Evolutionary conservation across 352 stramenopile genomes (phyloP), one percentile per base, ranked within the genome.

Genomic region (Globisporangium echinulatum): DNA sequence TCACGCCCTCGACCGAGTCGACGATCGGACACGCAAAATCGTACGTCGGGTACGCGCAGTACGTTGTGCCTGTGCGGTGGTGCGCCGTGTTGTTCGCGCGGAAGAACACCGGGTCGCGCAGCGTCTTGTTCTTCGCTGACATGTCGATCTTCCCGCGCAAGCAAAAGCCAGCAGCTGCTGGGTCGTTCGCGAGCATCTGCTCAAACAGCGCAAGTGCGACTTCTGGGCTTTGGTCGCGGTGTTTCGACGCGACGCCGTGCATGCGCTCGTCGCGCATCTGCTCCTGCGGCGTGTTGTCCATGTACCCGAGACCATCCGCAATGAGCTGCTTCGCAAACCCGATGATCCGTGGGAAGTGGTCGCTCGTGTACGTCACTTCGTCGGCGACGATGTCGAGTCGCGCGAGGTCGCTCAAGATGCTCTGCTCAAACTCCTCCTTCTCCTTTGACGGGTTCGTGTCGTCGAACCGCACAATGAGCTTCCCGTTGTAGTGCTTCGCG

Each of bases 361-460:
- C 97, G 7, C 92, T 99, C 37, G 97, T 99, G 76, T 99, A 98
- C n/a, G 89, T 98, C 10, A 95, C 79, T 25, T 79, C 60, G 62
- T 92, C 79, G 2, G 79, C 76, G 49, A 88, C 76, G 46, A 92
- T 87, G 58, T 92, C 87, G 39, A 98, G 74, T 2, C 75, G 74
- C 61, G 79, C 81, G 10, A 98, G 67, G 63, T 98, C 94, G 25
- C 87, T 65, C 36, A 98, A 61, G 69, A 98, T 98, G 65, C 79
- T 96, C 65, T 98, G 84, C 78, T 99, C 96, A 63, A 98, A 99
- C 75, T 99, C 98, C 58, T 98, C 95, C 77, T 99, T 99, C 84
- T 99, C 98, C 75, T 99, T 99, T 66, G 80, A 96, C 13, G 98
- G 98, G 78, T 99, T 99, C 38, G 98, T 99, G 83, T 99, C 98